A percentile compares a stretch with the other conserved stretches of the same genome.
phyloP scores from a whole-genome alignment of 257 asterid species.

The Gentiana macrophylla region DNA sequence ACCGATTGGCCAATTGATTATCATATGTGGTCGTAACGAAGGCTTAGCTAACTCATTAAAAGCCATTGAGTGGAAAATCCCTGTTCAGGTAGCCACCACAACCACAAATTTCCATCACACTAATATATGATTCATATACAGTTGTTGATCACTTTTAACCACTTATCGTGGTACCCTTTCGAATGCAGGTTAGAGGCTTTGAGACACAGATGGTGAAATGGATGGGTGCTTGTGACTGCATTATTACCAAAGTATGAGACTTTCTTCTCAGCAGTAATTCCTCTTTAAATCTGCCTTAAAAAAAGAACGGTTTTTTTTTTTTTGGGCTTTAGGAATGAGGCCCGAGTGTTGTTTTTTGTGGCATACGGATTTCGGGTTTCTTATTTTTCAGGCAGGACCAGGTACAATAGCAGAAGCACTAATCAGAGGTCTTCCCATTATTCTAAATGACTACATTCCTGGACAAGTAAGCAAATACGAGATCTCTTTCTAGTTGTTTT shows the following conservation, averaged over 20 bases:
- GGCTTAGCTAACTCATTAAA: conserved; percentile 42
- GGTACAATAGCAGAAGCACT: conserved; percentile 96
- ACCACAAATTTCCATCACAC: neutral
- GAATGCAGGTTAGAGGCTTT: conserved; percentile 64
- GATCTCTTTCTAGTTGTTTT: too few relatives aligned
- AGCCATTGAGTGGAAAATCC: conserved; percentile 78
- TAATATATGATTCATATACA: too few relatives aligned
- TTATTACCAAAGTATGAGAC: conserved; percentile 75
- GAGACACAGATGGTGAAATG: conserved; percentile 92
- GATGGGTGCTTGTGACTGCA: conserved; percentile 98
- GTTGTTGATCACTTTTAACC: neutral
- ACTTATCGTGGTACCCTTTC: neutral
- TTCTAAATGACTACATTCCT: conserved; percentile 92
- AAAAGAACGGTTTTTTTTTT: too few relatives aligned
- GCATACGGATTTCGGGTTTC: neutral
- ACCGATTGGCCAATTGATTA: conserved; percentile 73
- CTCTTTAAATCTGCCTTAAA: neutral
- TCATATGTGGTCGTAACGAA: conserved; percentile 91
- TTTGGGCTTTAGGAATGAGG: too few relatives aligned
- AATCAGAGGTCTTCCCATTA: conserved; percentile 91
- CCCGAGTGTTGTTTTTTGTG: too few relatives aligned
- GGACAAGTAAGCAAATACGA: conserved; percentile 59
- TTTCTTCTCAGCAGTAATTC: neutral
- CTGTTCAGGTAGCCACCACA: conserved; percentile 46
- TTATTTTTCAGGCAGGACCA: conserved; percentile 72